Evolutionary conservation across 208 protist genomes (phyloP), one percentile per base, ranked within the genome.

Genomic region (Acanthamoeba culbertsoni): DNA sequence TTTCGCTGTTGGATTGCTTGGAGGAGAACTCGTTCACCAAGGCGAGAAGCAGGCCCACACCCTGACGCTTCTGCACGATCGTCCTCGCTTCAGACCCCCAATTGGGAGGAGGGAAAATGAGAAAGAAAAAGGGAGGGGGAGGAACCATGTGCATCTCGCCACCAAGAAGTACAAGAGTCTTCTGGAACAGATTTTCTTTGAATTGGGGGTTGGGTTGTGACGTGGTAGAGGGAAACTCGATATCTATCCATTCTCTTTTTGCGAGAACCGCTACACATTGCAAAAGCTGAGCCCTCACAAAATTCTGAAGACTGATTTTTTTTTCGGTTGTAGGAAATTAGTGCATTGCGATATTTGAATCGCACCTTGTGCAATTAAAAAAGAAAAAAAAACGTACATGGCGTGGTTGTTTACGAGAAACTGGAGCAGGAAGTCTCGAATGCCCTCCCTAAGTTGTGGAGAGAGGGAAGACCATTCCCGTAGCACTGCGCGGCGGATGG

Each of bases 21-120:
- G 45, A 82, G 26, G 71, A 82, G 71, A 82, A 82, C 23, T 82
- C 71, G 71, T 45, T 82, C 33, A 82, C 71, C 45, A 82, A 33
- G 12, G 71, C 71, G 4, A 55, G 26, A 6, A 82, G 33, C 40
- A 82, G 71, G 26, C 71, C 45, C 45, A 82, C 45, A 12, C 71
- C 71, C 71, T 55, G 71, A 48, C 45, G 71, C 45, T 82, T 82
- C 71, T 82, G 71, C 26, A 40, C 12, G 1, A 42, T 6, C 18
- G n/a, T n/a, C n/a, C n/a, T n/a, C n/a, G n/a, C n/a, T n/a, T n/a
- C n/a, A n/a, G n/a, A n/a, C n/a, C n/a, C n/a, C n/a, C n/a, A n/a
- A n/a, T n/a, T n/a, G n/a, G n/a, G n/a, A n/a, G n/a, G n/a, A n/a
- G n/a, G n/a, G n/a, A 35, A 14, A 35, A 65, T 8, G 7, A 5